Percentiles rank a stretch among this genome's conserved stretches.
Conservation (phyloP, 176 grass and related monocot genomes). For the Dactylis glomerata region DNA sequence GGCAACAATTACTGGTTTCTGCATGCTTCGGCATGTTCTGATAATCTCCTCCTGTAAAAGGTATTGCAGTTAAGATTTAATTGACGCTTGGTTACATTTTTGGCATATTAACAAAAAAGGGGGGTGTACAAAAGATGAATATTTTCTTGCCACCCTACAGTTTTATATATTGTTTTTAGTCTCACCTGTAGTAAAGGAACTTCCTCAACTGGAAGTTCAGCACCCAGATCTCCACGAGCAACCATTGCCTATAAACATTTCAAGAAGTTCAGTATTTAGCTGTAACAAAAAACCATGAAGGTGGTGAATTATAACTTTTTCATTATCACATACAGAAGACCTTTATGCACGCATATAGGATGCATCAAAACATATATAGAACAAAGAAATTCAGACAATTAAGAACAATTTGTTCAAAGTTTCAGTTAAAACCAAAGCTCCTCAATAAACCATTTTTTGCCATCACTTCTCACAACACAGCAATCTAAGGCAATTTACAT, state of each 20-base stretch:
- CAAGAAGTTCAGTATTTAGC: constrained; percentile 37
- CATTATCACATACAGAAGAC: background rate
- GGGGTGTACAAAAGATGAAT: background rate
- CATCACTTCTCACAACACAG: constrained; percentile 7
- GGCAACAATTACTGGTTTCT: constrained; percentile 93
- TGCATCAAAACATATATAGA: constrained; percentile 5
- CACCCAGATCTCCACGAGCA: constrained; percentile 92
- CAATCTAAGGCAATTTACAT: background rate
- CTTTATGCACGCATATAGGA: background rate
- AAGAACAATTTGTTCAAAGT: background rate
- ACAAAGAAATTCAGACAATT: background rate
- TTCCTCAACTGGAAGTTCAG: constrained; percentile 98
- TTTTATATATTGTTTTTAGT: background rate
- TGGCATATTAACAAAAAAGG: background rate
- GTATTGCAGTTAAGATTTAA: background rate
- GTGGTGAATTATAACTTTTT: background rate
- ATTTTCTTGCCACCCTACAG: background rate
- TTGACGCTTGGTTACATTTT: background rate
- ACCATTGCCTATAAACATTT: constrained; percentile 89
- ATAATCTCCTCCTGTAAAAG: constrained; percentile 78
- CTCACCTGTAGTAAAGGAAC: constrained; percentile 92
- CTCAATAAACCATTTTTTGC: constrained; percentile 2
- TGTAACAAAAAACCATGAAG: constrained; percentile 12
- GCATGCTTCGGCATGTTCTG: constrained; percentile 74
- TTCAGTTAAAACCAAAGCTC: background rate